phyloP scores from a whole-genome alignment of 148 eudicot genomes.

The Chenopodium suecicum region DNA sequence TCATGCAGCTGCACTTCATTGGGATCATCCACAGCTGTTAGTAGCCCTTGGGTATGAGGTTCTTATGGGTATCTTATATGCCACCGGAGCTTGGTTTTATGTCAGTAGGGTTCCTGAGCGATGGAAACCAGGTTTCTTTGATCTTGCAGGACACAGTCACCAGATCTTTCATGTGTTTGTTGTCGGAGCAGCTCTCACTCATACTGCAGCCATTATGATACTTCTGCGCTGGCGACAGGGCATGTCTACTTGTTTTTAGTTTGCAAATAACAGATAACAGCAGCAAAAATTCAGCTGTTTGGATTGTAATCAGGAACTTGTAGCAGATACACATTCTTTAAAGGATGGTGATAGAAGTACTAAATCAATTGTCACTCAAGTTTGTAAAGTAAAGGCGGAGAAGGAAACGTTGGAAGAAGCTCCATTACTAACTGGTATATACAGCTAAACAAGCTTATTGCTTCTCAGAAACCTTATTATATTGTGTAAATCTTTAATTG shows the following conservation, averaged over 20 bases:
- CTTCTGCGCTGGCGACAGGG: conserved; percentile 70
- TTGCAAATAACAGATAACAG: background rate
- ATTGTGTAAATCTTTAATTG: background rate
- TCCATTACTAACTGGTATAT: background rate
- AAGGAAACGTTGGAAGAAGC: background rate
- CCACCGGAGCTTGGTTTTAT: conserved; percentile 63
- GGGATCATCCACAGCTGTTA: conserved; percentile 53
- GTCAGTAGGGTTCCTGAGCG: conserved; percentile 73
- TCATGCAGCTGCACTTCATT: conserved; percentile 54
- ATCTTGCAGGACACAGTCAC: conserved; percentile 86
- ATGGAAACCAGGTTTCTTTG: conserved; percentile 85
- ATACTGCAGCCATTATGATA: conserved; percentile 56
- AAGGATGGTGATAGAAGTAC: background rate
- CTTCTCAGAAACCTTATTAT: background rate
- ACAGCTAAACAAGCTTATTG: too few species aligned
- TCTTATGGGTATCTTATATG: conserved; percentile 65
- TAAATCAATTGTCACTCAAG: conserved; percentile 12
- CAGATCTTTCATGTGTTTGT: conserved; percentile 92
- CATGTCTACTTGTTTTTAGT: conserved; percentile 33
- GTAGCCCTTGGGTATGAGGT: conserved; percentile 71
- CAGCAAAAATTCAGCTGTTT: background rate
- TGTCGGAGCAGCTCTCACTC: conserved; percentile 71
- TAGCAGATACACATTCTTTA: background rate
- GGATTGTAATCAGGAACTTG: background rate
- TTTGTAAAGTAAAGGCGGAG: conserved; percentile 1